phyloP scores from a whole-genome alignment of 345 rosid genomes.

The Hibiscus syriacus region DNA sequence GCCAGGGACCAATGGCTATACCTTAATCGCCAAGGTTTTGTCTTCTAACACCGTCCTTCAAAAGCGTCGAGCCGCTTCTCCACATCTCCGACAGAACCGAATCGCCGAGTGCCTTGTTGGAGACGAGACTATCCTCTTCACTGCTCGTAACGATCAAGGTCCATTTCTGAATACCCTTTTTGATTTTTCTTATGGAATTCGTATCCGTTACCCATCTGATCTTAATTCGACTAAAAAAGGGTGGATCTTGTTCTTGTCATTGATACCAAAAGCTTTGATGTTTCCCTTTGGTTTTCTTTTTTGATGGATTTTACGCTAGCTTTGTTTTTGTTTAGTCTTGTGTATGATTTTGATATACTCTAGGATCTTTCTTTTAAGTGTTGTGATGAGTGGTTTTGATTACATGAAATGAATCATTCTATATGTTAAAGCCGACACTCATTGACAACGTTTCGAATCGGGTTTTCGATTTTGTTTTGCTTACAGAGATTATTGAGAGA shows the following conservation, averaged over 20 bases:
- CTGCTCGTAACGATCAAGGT: no score
- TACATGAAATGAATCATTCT: background rate
- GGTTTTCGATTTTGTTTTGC: background rate
- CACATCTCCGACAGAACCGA: conserved; percentile 41
- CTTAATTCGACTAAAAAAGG: background rate
- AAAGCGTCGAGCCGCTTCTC: conserved; percentile 32
- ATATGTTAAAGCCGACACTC: no score
- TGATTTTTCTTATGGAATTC: background rate
- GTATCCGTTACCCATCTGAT: conserved; percentile 4
- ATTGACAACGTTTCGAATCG: background rate
- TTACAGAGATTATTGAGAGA: background rate
- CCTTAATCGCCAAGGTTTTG: conserved; percentile 50
- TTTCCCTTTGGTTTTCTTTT: background rate
- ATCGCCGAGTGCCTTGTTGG: no score
- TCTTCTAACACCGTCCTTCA: conserved; percentile 38
- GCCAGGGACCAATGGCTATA: conserved; percentile 59
- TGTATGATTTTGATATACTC: background rate
- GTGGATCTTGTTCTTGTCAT: background rate
- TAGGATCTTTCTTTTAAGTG: background rate
- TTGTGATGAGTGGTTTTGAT: background rate
- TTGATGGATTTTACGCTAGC: no score
- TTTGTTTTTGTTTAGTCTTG: no score
- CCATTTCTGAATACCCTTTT: background rate
- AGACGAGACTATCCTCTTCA: no score
- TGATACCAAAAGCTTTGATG: background rate